Conservation (phyloP, 352 stramenopile species). For the Aphanomyces astaci region DNA sequence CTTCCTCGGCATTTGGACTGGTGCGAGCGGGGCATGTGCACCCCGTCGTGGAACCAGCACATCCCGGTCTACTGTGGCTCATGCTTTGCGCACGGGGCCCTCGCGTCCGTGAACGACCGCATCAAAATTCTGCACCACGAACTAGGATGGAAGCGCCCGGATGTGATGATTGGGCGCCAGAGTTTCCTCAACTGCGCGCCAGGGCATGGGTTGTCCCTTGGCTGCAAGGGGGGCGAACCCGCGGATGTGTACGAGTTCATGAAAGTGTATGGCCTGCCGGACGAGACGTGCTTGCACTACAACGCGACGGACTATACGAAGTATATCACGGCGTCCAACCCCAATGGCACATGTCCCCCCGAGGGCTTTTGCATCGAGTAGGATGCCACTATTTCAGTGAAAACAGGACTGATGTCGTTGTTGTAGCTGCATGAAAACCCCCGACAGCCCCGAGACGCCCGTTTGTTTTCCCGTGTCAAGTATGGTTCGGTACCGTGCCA, state of each 20-base stretch:
- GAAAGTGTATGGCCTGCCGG: constrained; percentile 54
- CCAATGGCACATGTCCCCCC: constrained; percentile 61
- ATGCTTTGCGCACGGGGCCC: constrained; percentile 68
- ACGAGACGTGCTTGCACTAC: constrained; percentile 75
- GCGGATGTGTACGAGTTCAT: constrained; percentile 78
- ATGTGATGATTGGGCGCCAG: constrained; percentile 72
- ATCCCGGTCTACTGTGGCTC: constrained; percentile 83
- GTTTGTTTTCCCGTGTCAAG: constrained; percentile 68
- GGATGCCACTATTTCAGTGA: neutral
- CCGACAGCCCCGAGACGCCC: constrained; percentile 33
- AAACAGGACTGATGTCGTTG: constrained; percentile 9
- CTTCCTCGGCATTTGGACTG: constrained; percentile 84
- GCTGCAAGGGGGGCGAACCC: constrained; percentile 64
- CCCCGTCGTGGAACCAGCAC: constrained; percentile 80
- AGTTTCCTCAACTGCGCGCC: constrained; percentile 78
- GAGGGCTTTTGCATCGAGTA: constrained; percentile 82
- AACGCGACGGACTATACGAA: constrained; percentile 80
- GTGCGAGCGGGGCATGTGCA: constrained; percentile 71
- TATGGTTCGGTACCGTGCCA: constrained; percentile 73
- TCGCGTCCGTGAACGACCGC: constrained; percentile 66
- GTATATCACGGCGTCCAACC: constrained; percentile 31
- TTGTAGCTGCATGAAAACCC: constrained; percentile 70
- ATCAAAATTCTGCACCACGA: constrained; percentile 75
- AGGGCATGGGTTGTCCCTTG: constrained; percentile 51
- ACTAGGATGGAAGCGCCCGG: constrained; percentile 44